phyloP scores from a whole-genome alignment of 2,329 filamentous ascomycete genomes.

The Colletotrichum sp. region DNA sequence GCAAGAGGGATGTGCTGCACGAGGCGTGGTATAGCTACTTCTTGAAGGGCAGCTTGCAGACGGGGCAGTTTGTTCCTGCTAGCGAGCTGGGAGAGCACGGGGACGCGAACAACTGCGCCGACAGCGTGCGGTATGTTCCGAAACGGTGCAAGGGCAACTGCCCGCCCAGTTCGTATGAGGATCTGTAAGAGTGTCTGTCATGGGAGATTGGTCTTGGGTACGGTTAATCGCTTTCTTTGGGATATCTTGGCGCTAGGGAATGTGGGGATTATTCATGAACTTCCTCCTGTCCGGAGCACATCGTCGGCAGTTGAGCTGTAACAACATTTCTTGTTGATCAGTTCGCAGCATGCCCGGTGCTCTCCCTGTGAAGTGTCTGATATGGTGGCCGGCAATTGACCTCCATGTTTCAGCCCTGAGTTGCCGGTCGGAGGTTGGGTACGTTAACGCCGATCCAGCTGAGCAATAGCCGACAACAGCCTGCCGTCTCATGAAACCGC shows the following conservation, averaged over 20 bases:
- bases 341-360: not conserved
- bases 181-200: not conserved
- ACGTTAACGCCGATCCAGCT: not conserved
- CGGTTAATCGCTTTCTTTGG: not conserved
- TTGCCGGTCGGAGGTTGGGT: not conserved
- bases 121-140: slow-evolving; percentile 43
- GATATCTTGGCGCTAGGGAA: not conserved
- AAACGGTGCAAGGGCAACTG: slow-evolving; percentile 33
- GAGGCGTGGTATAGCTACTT: slow-evolving; percentile 61
- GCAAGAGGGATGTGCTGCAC: slow-evolving; percentile 44
- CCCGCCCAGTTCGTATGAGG: not conserved
- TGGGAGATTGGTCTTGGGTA: not conserved
- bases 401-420: not conserved
- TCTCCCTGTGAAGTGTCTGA: not conserved
- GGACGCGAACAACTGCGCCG: slow-evolving; percentile 43
- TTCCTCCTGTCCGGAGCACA: not conserved
- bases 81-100: slow-evolving; percentile 39
- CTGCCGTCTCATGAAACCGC: not conserved
- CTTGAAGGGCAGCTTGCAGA: slow-evolving; percentile 56
- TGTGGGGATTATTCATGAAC: not conserved
- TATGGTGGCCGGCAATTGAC: not conserved
- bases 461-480: not conserved
- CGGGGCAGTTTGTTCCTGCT: slow-evolving; percentile 51
- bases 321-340: not conserved
- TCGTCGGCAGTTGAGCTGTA: not conserved